Evolutionary conservation across 1,284 basidiomycete genomes (phyloP).

Genomic region (Cryptococcus floricola): DNA sequence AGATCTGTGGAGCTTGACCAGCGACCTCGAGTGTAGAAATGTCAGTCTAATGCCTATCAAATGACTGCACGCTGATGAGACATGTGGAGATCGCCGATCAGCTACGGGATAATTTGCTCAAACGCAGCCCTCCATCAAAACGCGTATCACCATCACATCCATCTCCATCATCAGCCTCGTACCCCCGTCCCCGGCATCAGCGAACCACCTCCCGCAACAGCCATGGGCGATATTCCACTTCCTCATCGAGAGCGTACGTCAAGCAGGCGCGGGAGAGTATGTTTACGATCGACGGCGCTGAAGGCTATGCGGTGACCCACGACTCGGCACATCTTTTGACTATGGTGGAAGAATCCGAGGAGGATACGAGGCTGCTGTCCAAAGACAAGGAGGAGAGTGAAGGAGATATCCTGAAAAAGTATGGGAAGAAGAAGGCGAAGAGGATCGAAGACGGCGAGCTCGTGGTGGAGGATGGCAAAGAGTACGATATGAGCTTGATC

Average conservation of each 20-base stretch:
- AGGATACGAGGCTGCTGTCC: not conserved
- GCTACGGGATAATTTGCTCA: conserved; percentile 5
- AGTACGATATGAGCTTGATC: conserved; percentile 60
- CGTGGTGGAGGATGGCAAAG: conserved; percentile 22
- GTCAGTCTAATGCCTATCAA: conserved; percentile 8
- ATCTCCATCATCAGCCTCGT: not conserved
- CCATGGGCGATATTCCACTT: not conserved
- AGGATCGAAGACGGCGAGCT: conserved; percentile 14
- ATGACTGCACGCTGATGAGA: not conserved
- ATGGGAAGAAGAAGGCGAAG: conserved; percentile 8
- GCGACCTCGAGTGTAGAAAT: conserved; percentile 16
- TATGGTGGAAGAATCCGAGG: not conserved
- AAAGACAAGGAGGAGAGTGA: not conserved
- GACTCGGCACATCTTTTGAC: conserved; percentile 1
- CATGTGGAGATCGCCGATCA: conserved; percentile 9
- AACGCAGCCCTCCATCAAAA: conserved; percentile 4
- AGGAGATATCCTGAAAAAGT: not conserved
- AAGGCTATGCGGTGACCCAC: conserved; percentile 6
- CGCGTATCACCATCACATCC: not conserved
- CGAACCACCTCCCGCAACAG: not conserved
- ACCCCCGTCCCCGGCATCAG: not conserved
- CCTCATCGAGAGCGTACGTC: not conserved
- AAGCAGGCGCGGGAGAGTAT: conserved; percentile 7
- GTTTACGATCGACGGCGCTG: conserved; percentile 6
- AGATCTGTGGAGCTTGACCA: conserved; percentile 27